A percentile compares a stretch with the other conserved stretches of the same genome.
Evolutionary conservation across 192 early-diverging fungal genomes (phyloP).

Genomic region (Backusella tarrabulga): DNA sequence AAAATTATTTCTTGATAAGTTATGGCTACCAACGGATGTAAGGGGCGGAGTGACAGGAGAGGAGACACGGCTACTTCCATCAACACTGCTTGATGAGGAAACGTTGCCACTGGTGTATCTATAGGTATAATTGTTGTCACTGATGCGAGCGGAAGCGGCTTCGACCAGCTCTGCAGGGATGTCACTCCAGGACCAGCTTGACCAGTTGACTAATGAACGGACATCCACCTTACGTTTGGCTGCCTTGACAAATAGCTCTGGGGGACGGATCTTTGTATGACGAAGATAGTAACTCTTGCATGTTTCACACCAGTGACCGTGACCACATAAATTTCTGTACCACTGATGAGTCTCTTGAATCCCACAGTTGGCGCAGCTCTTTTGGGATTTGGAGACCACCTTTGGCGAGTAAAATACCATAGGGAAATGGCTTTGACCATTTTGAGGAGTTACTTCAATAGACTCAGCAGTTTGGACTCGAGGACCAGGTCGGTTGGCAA

Average conservation of each 20-base stretch:
- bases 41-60: constrained; percentile 14
- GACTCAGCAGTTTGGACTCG: not conserved
- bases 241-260: constrained; percentile 29
- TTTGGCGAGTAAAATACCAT: constrained; percentile 15
- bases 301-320: constrained; percentile 36
- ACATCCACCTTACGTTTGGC: constrained; percentile 33
- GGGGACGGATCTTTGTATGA: constrained; percentile 24
- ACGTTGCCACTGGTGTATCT: not conserved
- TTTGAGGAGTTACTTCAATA: not conserved
- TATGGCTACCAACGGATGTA: not conserved
- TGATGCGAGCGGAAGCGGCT: not conserved
- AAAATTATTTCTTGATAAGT: not conserved
- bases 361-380: constrained; percentile 30
- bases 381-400: not conserved
- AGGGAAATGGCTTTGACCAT: not conserved
- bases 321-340: constrained; percentile 34
- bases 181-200: constrained; percentile 23
- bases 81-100: not conserved
- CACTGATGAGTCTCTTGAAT: constrained; percentile 36
- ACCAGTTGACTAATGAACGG: constrained; percentile 18
- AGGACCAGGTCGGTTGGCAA: constrained; percentile 22
- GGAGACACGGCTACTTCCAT: not conserved
- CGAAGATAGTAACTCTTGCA: constrained; percentile 36
- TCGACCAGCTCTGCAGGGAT: not conserved
- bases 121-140: not conserved